Base-by-base conservation (phyloP, 805 yeast genomes). In the Sungouiella blattae region DNA sequence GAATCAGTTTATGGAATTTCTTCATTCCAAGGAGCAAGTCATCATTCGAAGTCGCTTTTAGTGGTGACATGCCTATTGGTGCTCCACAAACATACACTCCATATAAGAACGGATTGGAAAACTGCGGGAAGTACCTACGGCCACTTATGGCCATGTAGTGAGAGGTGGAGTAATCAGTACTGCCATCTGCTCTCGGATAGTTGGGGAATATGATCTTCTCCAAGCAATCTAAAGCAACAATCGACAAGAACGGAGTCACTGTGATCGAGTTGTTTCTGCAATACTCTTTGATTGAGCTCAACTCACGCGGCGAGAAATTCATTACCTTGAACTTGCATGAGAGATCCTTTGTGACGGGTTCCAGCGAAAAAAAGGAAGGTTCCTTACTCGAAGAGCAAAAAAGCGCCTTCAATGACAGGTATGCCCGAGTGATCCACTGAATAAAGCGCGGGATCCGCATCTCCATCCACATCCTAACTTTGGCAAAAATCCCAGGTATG, bases 161-260 rank as follows among this genome's bases (percentile, higher is more conserved):
- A 7, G 24, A 20, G 11, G 37, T 35, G 11, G 44, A 35, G 29
- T 35, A 41, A 13, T 28, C 25, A 6, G 7, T 18, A 13, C 36
- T 27, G 3, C 28, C 27, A n/a, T 15, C 15, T 2, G 6, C 6
- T 16, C 16, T 23, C 6, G 33, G 33, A n/a, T 20, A 37, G 28
- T 15, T 18, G 5, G 43, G 36, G 18, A 32, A 31, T 4, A 35
- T 26, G 15, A 18, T 16, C 16, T 41, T 40, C 12, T 44, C 44
- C 6, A 44, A 28, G 22, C 40, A 32, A 11, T 42, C 40, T 18
- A 41, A 16, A 6, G 48, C 50, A n/a, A 49, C 29, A 1, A 44
- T 33, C 4, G 44, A 33, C 4, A 53, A 29, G 31, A 33, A 47
- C 6, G 60, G 50, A 2, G 59, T 57, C 17, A 57, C 30, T 4